These are phyloP conservation scores for Lepidium didymum DNA, from an alignment of 345 rosid species.

Conservation along the genomic window DNA sequence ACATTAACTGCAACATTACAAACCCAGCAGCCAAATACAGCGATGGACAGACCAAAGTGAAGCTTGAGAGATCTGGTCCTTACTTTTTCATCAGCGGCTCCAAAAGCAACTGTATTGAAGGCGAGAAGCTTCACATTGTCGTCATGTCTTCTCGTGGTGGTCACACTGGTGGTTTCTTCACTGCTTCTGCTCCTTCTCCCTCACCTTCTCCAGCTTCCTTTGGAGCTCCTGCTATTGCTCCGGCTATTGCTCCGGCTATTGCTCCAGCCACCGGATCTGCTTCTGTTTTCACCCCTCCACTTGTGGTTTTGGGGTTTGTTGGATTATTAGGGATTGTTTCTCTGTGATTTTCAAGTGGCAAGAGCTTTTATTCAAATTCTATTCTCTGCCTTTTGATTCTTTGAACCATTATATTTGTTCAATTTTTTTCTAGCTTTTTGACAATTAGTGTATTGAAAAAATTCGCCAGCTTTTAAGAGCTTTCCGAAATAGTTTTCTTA, in stretches of 20 bases:
- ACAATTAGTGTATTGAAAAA: background rate
- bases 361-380: background rate
- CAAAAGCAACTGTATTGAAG: conserved; percentile 28
- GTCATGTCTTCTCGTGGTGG: conserved; percentile 24
- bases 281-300: background rate
- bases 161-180: conserved; percentile 25
- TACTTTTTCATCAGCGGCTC: conserved; percentile 33
- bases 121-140: conserved; percentile 27
- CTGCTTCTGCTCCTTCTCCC: conserved; percentile 29
- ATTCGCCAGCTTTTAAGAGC: background rate
- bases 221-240: conserved; percentile 16
- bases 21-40: conserved; percentile 26
- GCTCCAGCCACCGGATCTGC: conserved; percentile 23
- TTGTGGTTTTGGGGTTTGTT: conserved; percentile 11
- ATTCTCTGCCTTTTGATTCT: background rate
- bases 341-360: background rate
- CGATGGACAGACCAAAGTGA: conserved; percentile 27
- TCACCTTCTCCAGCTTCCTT: conserved; percentile 16
- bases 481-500: background rate
- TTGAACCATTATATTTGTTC: background rate
- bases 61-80: conserved; percentile 31
- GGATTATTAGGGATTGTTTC: conserved; percentile 13
- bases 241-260: conserved; percentile 10
- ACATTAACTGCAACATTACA: conserved; percentile 28
- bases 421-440: background rate